Percentiles rank a stretch among this genome's conserved stretches.
Evolutionary conservation across 2,329 filamentous ascomycete species (phyloP).

Genomic region (Coleophoma eucalyptorum): DNA sequence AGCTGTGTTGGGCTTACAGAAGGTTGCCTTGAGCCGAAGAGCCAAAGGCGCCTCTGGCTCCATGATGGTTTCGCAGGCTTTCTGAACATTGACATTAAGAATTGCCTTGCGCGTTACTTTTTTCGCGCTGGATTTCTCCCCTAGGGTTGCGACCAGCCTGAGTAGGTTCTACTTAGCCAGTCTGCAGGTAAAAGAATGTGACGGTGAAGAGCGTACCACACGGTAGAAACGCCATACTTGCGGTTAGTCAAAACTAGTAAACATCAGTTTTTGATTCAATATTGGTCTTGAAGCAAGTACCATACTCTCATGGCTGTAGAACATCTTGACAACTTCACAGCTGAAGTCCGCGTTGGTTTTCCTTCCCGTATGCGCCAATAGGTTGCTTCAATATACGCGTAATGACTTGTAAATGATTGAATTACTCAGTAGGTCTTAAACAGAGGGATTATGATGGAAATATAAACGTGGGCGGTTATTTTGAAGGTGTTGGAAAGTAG

Average conservation of each 20-base stretch:
- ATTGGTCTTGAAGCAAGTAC: background rate
- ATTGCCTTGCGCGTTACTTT: constrained; percentile 84
- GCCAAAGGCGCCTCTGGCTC: constrained; percentile 84
- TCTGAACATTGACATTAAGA: constrained; percentile 79
- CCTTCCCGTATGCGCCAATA: no score
- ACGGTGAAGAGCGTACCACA: constrained; percentile 62
- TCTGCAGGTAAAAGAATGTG: background rate
- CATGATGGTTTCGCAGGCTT: constrained; percentile 85
- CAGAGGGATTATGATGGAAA: no score
- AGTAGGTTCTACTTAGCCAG: background rate
- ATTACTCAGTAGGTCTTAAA: no score
- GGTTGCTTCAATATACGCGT: no score
- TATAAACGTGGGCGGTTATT: no score
- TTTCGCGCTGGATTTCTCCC: constrained; percentile 64
- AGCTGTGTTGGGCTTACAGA: constrained; percentile 46
- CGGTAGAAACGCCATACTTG: constrained; percentile 88
- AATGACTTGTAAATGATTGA: no score
- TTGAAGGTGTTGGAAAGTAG: no score
- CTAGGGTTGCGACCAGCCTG: constrained; percentile 90
- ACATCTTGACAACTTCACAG: constrained; percentile 54
- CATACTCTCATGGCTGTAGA: constrained; percentile 93
- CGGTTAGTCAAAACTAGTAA: constrained; percentile 74
- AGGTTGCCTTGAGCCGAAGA: constrained; percentile 86
- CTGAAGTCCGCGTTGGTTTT: no score
- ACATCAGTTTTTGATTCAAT: constrained; percentile 6